A percentile compares a stretch with the other conserved stretches of the same genome.
These are phyloP conservation scores for Leptodermis oblonga DNA, from an alignment of 257 asterid species.

Conservation along the genomic window DNA sequence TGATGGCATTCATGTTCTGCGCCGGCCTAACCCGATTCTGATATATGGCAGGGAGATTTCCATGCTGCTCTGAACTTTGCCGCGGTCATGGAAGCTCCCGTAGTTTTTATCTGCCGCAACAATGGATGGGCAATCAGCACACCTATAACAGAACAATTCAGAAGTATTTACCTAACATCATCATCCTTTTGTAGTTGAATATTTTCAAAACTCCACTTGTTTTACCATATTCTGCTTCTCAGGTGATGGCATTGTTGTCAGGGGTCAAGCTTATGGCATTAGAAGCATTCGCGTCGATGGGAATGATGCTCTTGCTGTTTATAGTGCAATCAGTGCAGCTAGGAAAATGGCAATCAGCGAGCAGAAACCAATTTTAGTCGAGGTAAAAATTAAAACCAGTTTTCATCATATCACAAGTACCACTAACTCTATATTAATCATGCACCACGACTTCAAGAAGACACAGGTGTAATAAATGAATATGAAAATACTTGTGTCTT, in stretches of 20 bases:
- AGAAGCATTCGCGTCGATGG: slow-evolving; percentile 83
- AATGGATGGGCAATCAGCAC: slow-evolving; percentile 99
- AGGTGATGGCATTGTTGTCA: slow-evolving; percentile 91
- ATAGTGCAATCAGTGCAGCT: slow-evolving; percentile 54
- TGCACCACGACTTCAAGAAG: too few species aligned
- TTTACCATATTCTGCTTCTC: slow-evolving; percentile 6
- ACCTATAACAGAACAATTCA: slow-evolving; percentile 62
- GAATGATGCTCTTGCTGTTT: slow-evolving; percentile 79
- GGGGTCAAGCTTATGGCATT: slow-evolving; percentile 77
- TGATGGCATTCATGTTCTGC: neutral
- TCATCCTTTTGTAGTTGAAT: neutral
- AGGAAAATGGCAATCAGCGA: slow-evolving; percentile 70
- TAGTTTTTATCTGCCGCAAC: slow-evolving; percentile 77
- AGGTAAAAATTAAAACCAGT: too few species aligned
- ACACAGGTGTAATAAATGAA: too few species aligned
- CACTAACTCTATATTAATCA: too few species aligned
- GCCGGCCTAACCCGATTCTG: neutral
- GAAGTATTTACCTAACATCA: slow-evolving; percentile 40
- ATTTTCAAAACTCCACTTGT: neutral
- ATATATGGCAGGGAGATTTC: slow-evolving; percentile 75
- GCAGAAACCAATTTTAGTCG: slow-evolving; percentile 72
- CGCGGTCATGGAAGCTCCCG: slow-evolving; percentile 80
- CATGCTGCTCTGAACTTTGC: slow-evolving; percentile 92
- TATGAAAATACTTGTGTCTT: too few species aligned
- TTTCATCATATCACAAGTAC: too few species aligned